A percentile compares a stretch with the other conserved stretches of the same genome.
These are phyloP conservation scores for Chlorella vulgaris DNA, from an alignment of 139 green algal species.

Conservation along the genomic window DNA sequence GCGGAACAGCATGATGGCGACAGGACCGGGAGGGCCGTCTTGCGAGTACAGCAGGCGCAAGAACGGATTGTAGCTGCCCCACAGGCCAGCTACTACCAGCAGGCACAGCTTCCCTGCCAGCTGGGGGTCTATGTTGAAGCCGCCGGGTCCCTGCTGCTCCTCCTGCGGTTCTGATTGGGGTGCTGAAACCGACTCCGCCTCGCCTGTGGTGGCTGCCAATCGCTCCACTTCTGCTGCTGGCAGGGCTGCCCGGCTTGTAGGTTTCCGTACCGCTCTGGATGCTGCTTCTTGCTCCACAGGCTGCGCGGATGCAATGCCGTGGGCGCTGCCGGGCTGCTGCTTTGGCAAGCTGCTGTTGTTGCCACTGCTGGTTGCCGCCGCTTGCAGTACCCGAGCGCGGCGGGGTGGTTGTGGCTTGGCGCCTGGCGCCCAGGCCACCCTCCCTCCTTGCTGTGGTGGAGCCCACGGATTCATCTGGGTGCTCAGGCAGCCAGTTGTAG, in stretches of 20 bases:
- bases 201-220: background rate
- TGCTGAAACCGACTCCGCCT: background rate
- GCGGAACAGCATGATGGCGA: constrained; percentile 28
- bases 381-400: background rate
- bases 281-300: background rate
- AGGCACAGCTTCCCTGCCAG: constrained; percentile 26
- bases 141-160: background rate
- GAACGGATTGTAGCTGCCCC: constrained; percentile 40
- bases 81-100: constrained; percentile 22
- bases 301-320: too few relatives aligned
- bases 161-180: background rate
- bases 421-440: too few relatives aligned
- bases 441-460: too few relatives aligned
- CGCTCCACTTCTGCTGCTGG: background rate
- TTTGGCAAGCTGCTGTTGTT: background rate
- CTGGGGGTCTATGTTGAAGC: background rate
- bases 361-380: background rate
- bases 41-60: constrained; percentile 31
- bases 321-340: background rate
- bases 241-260: background rate
- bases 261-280: too few relatives aligned
- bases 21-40: constrained; percentile 19
- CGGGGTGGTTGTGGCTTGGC: background rate
- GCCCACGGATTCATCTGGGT: too few relatives aligned
- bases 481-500: too few relatives aligned